Evolutionary conservation across 73 alveolate genomes (phyloP).

Genomic region (Halteria grandinella): DNA sequence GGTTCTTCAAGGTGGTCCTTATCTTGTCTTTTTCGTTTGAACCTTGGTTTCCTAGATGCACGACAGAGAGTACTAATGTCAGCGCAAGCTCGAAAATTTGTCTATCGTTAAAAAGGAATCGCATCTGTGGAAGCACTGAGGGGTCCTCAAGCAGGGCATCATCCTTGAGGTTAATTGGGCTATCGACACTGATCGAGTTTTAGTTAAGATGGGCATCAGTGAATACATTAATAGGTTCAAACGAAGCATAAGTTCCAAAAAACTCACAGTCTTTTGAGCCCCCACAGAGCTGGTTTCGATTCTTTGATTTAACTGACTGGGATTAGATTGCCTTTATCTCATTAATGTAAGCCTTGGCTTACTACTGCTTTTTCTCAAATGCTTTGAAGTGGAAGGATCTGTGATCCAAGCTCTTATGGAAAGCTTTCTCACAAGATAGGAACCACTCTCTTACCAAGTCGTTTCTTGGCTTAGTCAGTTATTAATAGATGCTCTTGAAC

Average conservation of each 20-base stretch:
- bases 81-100: constrained; percentile 6
- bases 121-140: constrained; percentile 26
- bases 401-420: constrained; percentile 61
- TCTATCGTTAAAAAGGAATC: constrained; percentile 15
- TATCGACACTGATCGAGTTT: background rate
- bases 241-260: constrained; percentile 32
- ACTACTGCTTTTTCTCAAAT: constrained; percentile 56
- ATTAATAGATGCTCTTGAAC: constrained; percentile 25
- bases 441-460: constrained; percentile 16
- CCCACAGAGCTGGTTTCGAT: constrained; percentile 16
- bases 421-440: constrained; percentile 49
- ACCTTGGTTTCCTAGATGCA: constrained; percentile 19
- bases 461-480: constrained; percentile 12
- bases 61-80: background rate
- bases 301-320: constrained; percentile 1
- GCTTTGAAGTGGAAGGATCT: constrained; percentile 57
- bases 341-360: background rate
- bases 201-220: background rate
- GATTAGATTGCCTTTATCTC: constrained; percentile 5
- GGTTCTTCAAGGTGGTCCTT: background rate
- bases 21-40: constrained; percentile 36
- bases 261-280: constrained; percentile 40
- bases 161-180: constrained; percentile 16
- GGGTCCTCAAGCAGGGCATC: background rate
- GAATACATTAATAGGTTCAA: constrained; percentile 36